Evolutionary conservation across 441 rosid genomes (phyloP).

Genomic region (Cnidoscolus chayamansa): DNA sequence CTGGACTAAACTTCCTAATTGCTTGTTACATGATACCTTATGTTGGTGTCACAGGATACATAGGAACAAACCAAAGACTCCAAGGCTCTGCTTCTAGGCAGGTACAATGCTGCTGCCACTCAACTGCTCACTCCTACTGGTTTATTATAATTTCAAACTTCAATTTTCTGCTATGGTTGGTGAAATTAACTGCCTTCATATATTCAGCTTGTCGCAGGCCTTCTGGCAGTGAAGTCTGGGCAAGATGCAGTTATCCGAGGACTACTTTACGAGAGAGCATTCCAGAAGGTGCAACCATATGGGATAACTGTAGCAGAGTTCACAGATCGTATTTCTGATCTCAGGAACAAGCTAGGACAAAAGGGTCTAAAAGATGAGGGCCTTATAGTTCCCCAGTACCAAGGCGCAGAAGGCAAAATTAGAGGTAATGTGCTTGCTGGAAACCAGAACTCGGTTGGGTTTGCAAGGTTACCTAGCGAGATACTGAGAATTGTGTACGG

Average conservation of each 20-base stretch:
- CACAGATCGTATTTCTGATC: constrained; percentile 50
- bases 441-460: constrained; percentile 44
- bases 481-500: constrained; percentile 70
- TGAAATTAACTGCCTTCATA: not conserved
- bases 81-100: constrained; percentile 38
- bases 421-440: constrained; percentile 68
- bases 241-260: constrained; percentile 3
- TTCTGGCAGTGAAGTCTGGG: constrained; percentile 45
- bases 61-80: constrained; percentile 61
- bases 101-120: not conserved
- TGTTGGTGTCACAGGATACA: constrained; percentile 79
- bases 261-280: not conserved
- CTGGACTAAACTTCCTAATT: constrained; percentile 50
- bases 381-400: not conserved
- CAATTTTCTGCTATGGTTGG: not conserved
- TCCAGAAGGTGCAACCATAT: constrained; percentile 38
- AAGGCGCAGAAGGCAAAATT: constrained; percentile 52
- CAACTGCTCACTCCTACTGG: not conserved
- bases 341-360: not conserved
- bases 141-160: not conserved
- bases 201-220: constrained; percentile 51
- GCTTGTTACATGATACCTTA: constrained; percentile 73
- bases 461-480: constrained; percentile 54
- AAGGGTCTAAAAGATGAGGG: constrained; percentile 2
- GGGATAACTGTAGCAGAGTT: constrained; percentile 57